phyloP scores from a whole-genome alignment of 768 basidiomycete genomes.

The Lactifluus hygrophoroides region DNA sequence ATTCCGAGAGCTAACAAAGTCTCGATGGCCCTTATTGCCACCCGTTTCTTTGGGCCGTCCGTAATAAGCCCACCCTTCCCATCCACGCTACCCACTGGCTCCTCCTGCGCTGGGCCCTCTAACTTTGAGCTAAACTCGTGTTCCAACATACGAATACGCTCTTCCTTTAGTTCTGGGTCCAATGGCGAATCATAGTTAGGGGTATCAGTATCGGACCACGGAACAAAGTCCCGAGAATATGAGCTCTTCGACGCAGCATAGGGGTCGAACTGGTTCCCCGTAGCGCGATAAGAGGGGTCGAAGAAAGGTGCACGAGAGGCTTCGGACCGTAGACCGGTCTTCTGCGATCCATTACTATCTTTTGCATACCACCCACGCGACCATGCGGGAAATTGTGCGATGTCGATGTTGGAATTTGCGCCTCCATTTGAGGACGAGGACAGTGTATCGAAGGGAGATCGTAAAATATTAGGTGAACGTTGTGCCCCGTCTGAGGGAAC shows the following conservation, averaged over 20 bases:
- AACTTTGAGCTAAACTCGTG: constrained; percentile 44
- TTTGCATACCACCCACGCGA: constrained; percentile 53
- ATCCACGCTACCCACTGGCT: constrained; percentile 51
- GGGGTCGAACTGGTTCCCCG: constrained; percentile 16
- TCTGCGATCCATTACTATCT: constrained; percentile 14
- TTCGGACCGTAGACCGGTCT: constrained; percentile 12
- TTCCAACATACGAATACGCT: constrained; percentile 63
- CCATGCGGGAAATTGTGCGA: constrained; percentile 56
- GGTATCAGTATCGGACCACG: constrained; percentile 42
- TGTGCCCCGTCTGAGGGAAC: neutral
- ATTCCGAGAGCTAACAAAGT: constrained; percentile 43
- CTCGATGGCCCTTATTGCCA: constrained; percentile 39
- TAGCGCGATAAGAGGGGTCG: constrained; percentile 25
- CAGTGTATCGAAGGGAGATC: constrained; percentile 2
- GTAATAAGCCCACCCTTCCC: constrained; percentile 51
- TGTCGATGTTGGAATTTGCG: constrained; percentile 43
- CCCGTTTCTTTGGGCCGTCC: constrained; percentile 53
- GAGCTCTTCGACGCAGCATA: constrained; percentile 34
- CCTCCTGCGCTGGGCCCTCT: constrained; percentile 33
- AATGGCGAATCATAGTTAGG: constrained; percentile 36
- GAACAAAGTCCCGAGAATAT: constrained; percentile 39
- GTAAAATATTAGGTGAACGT: neutral
- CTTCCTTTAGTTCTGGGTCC: constrained; percentile 50
- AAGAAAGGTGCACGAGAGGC: constrained; percentile 26
- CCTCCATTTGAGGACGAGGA: constrained; percentile 18